Base-by-base conservation (phyloP, 2,329 filamentous ascomycete genomes). In the Ophiostoma quercus region DNA sequence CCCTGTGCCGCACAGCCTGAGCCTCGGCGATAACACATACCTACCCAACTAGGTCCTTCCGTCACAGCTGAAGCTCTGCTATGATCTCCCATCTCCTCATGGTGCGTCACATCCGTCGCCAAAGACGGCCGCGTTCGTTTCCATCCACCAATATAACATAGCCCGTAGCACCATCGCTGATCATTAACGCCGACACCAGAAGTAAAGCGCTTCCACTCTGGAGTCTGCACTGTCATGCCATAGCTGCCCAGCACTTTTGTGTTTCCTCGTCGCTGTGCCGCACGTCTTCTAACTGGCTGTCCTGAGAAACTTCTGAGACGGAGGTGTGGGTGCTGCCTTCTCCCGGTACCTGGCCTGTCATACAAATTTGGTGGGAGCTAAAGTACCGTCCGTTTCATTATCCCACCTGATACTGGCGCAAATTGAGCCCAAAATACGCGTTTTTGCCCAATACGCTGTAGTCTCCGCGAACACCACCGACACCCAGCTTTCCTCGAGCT, bases 251-350 rank as follows among this genome's bases (percentile, higher is more conserved):
- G 47, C 51, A 25, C 3, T 25, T 19, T n/a, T 57, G 51, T 57
- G n/a, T 57, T 57, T 57, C 51, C 51, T 57, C 51, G 51, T 57
- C 51, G 16, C 51, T 57, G n/a, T 57, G 51, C 51, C 51, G 51
- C 51, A 57, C 51, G 57, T 62, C 25, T 62, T 62, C 57, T 32
- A 12, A 62, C 22, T 62, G 57, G 51, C 22, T 57, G 22, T 57
- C n/a, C 16, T 57, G n/a, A 14, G 22, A 22, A 11, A 57, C n/a
- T 57, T 25, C 51, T 62, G 22, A 32, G 57, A 62, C 57, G 57
- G 57, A 62, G 57, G 57, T 57, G 57, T 62, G 57, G 57, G 14
- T 16, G 25, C 25, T 32, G 12, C 22, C 9, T 25, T 57, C 19
- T 9, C 57, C 25, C 5, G 57, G 57, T 62, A 62, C 57, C 16